These are phyloP conservation scores for Hypoxylon sp. DNA, from an alignment of 2,329 filamentous ascomycete genomes.

Conservation along the genomic window DNA sequence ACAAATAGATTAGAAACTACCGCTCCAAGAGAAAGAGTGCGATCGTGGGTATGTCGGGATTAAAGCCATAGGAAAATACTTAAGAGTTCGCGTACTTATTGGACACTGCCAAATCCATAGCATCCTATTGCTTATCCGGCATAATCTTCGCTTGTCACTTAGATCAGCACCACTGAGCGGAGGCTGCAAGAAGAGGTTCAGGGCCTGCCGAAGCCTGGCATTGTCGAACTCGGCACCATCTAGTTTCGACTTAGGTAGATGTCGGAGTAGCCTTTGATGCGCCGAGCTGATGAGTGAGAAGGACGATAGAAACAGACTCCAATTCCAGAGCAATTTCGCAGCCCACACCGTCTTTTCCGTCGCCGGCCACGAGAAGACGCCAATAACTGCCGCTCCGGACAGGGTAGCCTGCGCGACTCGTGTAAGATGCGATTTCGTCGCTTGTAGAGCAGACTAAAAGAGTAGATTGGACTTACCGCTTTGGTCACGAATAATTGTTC, in stretches of 20 bases:
- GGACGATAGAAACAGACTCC: conserved; percentile 5
- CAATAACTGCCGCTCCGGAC: conserved; percentile 6
- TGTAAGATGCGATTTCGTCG: background rate
- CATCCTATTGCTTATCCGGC: conserved; percentile 2
- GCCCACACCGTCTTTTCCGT: conserved; percentile 6
- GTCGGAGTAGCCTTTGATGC: background rate
- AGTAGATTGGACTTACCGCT: background rate
- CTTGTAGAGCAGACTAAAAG: background rate
- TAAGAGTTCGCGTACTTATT: background rate
- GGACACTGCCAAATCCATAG: conserved; percentile 11
- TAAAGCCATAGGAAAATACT: background rate
- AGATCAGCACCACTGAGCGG: background rate
- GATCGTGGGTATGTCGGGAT: background rate
- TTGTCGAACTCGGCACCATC: background rate
- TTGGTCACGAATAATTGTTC: background rate
- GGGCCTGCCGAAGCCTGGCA: background rate
- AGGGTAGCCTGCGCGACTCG: conserved; percentile 1
- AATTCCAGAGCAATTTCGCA: conserved; percentile 3
- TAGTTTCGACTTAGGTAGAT: background rate
- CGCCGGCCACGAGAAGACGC: conserved; percentile 2
- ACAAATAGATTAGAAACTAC: background rate
- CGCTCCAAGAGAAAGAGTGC: background rate
- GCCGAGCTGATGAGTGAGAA: conserved; percentile 7
- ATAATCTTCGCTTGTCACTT: background rate
- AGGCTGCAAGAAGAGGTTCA: conserved; percentile 8